phyloP scores from a whole-genome alignment of 306 rosid species.

The Medicago arabica region DNA sequence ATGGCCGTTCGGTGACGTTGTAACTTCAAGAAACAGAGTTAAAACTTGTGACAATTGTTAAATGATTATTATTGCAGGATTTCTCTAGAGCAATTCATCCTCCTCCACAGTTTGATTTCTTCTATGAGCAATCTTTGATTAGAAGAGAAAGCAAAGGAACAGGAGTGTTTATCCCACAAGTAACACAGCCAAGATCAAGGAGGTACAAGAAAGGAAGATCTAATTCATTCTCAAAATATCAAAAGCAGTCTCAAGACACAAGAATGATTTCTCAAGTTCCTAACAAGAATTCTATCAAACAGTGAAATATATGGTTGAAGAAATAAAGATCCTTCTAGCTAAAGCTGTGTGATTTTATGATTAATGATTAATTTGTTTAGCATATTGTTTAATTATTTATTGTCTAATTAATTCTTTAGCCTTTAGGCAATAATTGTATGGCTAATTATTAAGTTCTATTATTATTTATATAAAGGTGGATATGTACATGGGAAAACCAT shows the following conservation, averaged over 20 bases:
- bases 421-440: conserved; percentile 54
- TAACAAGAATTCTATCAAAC: conserved; percentile 52
- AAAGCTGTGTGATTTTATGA: conserved; percentile 38
- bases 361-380: conserved; percentile 35
- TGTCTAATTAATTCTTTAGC: conserved; percentile 50
- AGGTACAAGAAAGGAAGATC: conserved; percentile 70
- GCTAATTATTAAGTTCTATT: conserved; percentile 39
- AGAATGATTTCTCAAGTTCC: conserved; percentile 61
- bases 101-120: conserved; percentile 57
- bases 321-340: conserved; percentile 21
- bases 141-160: conserved; percentile 94
- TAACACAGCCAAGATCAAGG: conserved; percentile 73
- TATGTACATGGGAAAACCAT: conserved; percentile 58
- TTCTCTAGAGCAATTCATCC: conserved; percentile 62
- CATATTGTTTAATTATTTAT: conserved; percentile 34
- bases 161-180: conserved; percentile 91
- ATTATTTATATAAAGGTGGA: conserved; percentile 43
- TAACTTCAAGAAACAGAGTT: background rate
- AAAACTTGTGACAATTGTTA: background rate
- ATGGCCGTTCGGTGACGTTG: background rate
- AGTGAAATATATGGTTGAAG: conserved; percentile 57
- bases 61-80: conserved; percentile 50
- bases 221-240: conserved; percentile 59
- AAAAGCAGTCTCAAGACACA: conserved; percentile 58
- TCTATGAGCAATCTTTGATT: conserved; percentile 58